Percentiles rank a stretch among this genome's conserved stretches.
Conservation (phyloP, 2,329 filamentous ascomycete genomes). For the Ophiocordyceps camponoti-floridani region DNA sequence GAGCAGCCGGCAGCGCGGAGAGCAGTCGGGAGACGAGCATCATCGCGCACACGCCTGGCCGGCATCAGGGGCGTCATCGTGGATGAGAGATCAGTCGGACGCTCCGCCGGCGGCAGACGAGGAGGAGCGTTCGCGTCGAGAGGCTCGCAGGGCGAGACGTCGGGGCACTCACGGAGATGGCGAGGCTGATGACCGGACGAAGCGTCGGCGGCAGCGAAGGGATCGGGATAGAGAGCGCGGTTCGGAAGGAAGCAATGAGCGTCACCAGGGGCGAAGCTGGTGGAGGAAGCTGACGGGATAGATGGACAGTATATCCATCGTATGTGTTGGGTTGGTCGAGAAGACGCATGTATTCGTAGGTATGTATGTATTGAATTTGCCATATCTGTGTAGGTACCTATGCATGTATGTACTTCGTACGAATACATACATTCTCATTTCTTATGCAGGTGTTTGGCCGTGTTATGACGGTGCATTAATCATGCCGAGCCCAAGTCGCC, state of each 20-base stretch:
- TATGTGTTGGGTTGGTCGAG: background rate
- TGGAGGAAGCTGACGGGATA: constrained; percentile 36
- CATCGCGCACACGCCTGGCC: constrained; percentile 29
- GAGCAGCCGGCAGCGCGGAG: constrained; percentile 26
- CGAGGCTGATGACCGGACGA: constrained; percentile 23
- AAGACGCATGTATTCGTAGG: background rate
- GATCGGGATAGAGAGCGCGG: constrained; percentile 16
- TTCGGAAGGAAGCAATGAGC: constrained; percentile 26
- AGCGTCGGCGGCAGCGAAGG: constrained; percentile 23
- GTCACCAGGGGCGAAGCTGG: constrained; percentile 32
- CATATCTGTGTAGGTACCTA: no score
- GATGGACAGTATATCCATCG: background rate
- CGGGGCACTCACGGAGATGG: constrained; percentile 24
- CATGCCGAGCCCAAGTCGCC: no score
- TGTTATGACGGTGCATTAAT: no score
- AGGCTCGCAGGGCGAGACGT: constrained; percentile 26
- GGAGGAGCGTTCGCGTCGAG: constrained; percentile 31
- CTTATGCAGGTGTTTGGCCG: no score
- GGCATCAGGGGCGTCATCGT: constrained; percentile 44
- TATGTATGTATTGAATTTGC: no score
- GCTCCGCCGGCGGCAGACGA: constrained; percentile 39
- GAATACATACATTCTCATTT: no score
- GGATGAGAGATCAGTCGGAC: constrained; percentile 48
- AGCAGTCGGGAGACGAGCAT: constrained; percentile 15
- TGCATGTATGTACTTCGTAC: no score